Evolutionary conservation across 2,329 filamentous ascomycete genomes (phyloP), one percentile per base, ranked within the genome.

Genomic region (Exophiala sp.): DNA sequence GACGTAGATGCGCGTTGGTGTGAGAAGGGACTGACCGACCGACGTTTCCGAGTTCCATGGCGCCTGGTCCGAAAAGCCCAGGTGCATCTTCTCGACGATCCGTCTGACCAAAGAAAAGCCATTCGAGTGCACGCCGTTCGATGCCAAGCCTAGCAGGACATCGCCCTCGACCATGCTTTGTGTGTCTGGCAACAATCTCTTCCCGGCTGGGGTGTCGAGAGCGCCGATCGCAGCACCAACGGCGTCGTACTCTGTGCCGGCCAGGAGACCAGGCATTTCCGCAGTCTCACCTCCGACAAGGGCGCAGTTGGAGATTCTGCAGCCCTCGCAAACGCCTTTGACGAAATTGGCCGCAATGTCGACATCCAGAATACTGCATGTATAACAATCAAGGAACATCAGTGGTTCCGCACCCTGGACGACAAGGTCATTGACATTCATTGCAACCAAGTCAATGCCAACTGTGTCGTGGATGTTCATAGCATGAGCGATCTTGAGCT

Each of bases 351-450:
- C 85, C 0, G 91, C 90, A 3, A 84, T 84, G 35, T 84, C 78
- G 7, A 92, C 82, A 62, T 95, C 84, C 18, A 99, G 82, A 70
- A 87, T 87, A 71, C 89, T 91, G 79, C 91, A 96, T 57, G 91
- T 92, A 73, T 95, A 96, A 80, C 95, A 97, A 76, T 99, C 94
- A 59, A 97, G 85, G 81, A 99, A 97, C 79, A 94, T 94, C 61
- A 97, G 80, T 2, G 94, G 91, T 63, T 94, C 89, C 10, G 94
- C 94, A 50, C 94, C 94, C 75, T 97, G 91, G 7, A 97, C 94
- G 47, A 99, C 86, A 0, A 99, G 80, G 67, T 99, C 94, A 71
- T 99, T 99, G 68, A 97, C 94, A 71, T 96, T 97, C 92, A 97
- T 97, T 62, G 94, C 94, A 3, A 99, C 94, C 34, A 99, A 82